A percentile compares a stretch with the other conserved stretches of the same genome.
These are phyloP conservation scores for Jamesozyma piceae DNA, from an alignment of 805 yeast genomes.

Conservation along the genomic window DNA sequence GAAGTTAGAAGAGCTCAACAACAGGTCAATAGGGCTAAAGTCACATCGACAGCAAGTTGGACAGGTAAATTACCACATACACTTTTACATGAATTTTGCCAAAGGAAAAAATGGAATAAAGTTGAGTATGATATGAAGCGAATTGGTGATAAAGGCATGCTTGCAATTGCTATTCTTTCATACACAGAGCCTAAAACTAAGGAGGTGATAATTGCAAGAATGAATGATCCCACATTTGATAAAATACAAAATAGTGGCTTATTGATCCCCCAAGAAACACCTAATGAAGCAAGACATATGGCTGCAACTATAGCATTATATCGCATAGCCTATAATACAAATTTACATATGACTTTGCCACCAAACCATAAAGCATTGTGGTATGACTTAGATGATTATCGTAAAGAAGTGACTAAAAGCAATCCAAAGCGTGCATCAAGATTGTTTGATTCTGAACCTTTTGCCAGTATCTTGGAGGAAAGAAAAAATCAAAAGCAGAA, in stretches of 20 bases:
- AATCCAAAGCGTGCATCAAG: slow-evolving; percentile 41
- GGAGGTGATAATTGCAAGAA: slow-evolving; percentile 48
- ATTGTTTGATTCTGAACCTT: slow-evolving; percentile 67
- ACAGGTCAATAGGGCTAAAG: slow-evolving; percentile 37
- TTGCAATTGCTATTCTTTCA: slow-evolving; percentile 55
- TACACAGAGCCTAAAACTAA: slow-evolving; percentile 77
- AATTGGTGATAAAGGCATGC: slow-evolving; percentile 43
- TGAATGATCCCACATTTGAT: slow-evolving; percentile 38
- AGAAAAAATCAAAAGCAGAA: slow-evolving; percentile 36
- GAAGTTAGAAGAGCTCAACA: slow-evolving; percentile 21
- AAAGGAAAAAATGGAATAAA: slow-evolving; percentile 80
- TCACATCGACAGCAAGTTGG: slow-evolving; percentile 71
- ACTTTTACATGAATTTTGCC: slow-evolving; percentile 76
- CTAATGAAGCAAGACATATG: slow-evolving; percentile 80
- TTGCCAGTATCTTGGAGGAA: slow-evolving; percentile 53
- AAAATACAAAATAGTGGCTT: slow-evolving; percentile 38
- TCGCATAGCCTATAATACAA: slow-evolving; percentile 70
- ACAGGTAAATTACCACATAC: slow-evolving; percentile 91
- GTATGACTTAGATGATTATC: slow-evolving; percentile 56
- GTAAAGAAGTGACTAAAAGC: slow-evolving; percentile 40
- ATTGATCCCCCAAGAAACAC: slow-evolving; percentile 61
- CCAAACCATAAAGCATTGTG: slow-evolving; percentile 71
- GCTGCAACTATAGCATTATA: slow-evolving; percentile 86
- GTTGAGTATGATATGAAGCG: slow-evolving; percentile 67
- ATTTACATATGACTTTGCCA: slow-evolving; percentile 80